Percentiles rank a stretch among this genome's conserved stretches.
Conservation (phyloP, 805 yeast genomes). For the Hanseniaspora thailandica region DNA sequence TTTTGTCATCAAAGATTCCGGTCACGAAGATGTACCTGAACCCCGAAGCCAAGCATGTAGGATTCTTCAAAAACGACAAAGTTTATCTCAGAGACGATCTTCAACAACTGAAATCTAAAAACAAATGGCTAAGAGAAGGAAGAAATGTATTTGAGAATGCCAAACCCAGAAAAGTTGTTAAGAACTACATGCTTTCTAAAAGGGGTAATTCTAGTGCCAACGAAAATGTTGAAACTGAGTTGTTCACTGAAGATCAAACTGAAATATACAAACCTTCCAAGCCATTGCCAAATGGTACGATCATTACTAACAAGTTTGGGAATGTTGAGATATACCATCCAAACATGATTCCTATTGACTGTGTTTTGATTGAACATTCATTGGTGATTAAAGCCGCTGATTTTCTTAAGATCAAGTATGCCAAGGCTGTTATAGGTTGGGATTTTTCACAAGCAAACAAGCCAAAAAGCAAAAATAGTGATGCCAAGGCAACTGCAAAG, state of each 20-base stretch:
- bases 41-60: constrained; percentile 52
- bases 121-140: constrained; percentile 79
- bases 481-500: neutral
- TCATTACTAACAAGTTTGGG: constrained; percentile 68
- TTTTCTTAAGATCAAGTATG: constrained; percentile 60
- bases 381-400: constrained; percentile 61
- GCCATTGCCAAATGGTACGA: constrained; percentile 42
- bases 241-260: constrained; percentile 74
- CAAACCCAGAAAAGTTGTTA: constrained; percentile 43
- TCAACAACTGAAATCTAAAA: constrained; percentile 52
- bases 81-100: constrained; percentile 64
- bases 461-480: neutral
- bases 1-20: constrained; percentile 56
- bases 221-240: constrained; percentile 35
- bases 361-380: constrained; percentile 44
- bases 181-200: constrained; percentile 19
- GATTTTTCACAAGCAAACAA: constrained; percentile 55
- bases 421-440: constrained; percentile 78
- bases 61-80: constrained; percentile 49
- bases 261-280: constrained; percentile 57
- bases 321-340: constrained; percentile 71
- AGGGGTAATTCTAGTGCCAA: constrained; percentile 32
- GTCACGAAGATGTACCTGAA: constrained; percentile 55
- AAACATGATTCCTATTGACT: constrained; percentile 76
- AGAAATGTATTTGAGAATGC: constrained; percentile 60